Conservation (phyloP, 2,329 filamentous ascomycete genomes). For the Fusarium nematophilum region DNA sequence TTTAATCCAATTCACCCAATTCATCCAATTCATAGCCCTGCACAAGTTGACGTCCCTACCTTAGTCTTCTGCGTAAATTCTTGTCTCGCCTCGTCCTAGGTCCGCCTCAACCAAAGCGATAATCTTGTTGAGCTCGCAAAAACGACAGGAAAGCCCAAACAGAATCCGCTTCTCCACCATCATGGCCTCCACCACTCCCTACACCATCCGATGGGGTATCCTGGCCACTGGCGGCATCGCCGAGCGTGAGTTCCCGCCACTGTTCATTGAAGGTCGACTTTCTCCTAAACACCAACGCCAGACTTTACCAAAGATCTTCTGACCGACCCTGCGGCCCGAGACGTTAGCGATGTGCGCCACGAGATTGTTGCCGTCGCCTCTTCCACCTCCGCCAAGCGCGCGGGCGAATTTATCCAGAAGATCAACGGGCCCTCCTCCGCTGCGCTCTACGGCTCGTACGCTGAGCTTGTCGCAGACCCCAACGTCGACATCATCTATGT, state of each 20-base stretch:
- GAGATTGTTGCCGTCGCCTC: conserved; percentile 83
- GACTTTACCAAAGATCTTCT: conserved; percentile 83
- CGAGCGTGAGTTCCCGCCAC: conserved; percentile 55
- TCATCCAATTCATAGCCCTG: no score
- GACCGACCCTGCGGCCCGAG: conserved; percentile 75
- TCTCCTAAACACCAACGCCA: conserved; percentile 40
- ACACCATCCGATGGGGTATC: conserved; percentile 68
- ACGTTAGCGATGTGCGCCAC: conserved; percentile 79
- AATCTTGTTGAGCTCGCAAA: no score
- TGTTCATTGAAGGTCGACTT: not conserved
- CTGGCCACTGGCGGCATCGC: conserved; percentile 71
- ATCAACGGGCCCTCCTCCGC: conserved; percentile 75
- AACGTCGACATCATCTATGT: conserved; percentile 89
- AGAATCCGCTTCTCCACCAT: no score
- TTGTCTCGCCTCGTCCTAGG: no score
- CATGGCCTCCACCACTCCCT: conserved; percentile 56
- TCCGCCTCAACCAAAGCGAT: no score
- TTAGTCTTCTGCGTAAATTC: no score
- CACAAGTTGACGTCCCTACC: no score
- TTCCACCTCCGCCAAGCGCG: conserved; percentile 76
- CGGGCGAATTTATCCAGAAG: conserved; percentile 77
- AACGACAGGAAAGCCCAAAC: no score
- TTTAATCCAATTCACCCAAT: no score
- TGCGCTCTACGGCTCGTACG: conserved; percentile 82
- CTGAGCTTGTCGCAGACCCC: conserved; percentile 81